Percentiles rank a stretch among this genome's conserved stretches.
These are phyloP conservation scores for Fomitopsis schrenkii DNA, from an alignment of 1,284 basidiomycete species.

Conservation along the genomic window DNA sequence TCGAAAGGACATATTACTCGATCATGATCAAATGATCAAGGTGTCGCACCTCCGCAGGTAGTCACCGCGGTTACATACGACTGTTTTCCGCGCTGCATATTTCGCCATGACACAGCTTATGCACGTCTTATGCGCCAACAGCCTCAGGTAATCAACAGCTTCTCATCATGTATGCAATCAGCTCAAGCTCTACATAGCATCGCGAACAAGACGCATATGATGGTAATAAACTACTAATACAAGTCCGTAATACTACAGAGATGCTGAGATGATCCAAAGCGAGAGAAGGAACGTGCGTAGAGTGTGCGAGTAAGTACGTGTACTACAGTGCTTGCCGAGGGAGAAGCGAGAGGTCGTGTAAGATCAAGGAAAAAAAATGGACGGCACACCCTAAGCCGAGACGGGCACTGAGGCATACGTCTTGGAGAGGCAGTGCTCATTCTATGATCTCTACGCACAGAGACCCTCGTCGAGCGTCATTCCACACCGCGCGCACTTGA, in stretches of 20 bases:
- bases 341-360: neutral
- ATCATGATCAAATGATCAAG: neutral
- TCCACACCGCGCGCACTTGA: slow-evolving; percentile 60
- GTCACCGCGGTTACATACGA: too few species aligned
- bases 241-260: too few species aligned
- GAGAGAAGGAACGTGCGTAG: too few species aligned
- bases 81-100: too few species aligned
- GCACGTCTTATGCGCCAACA: neutral
- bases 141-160: too few species aligned
- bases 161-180: too few species aligned
- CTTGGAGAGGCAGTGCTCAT: too few species aligned
- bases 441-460: slow-evolving; percentile 23
- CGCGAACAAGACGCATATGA: neutral
- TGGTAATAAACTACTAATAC: neutral
- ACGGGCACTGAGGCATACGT: neutral
- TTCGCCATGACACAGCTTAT: neutral
- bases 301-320: too few species aligned
- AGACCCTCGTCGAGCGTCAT: slow-evolving; percentile 29
- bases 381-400: neutral
- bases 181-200: neutral
- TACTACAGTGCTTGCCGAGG: too few species aligned
- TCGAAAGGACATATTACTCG: neutral
- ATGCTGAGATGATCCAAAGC: too few species aligned
- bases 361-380: neutral
- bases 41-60: too few species aligned